These are phyloP conservation scores for Symbiodinium pilosum DNA, from an alignment of 73 alveolate genomes.

Conservation along the genomic window DNA sequence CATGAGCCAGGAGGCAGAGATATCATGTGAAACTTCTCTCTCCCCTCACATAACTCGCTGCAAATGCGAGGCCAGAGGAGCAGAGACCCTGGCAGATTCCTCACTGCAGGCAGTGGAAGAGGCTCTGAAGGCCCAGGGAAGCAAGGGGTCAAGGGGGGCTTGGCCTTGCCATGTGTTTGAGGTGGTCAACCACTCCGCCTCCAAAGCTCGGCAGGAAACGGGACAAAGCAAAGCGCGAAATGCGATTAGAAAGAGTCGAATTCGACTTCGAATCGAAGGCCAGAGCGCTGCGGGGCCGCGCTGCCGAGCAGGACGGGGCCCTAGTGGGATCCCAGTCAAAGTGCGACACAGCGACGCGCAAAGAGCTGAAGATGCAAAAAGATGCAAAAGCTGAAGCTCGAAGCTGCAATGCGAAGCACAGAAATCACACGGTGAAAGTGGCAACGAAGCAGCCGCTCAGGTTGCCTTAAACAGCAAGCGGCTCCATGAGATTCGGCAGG, in stretches of 20 bases:
- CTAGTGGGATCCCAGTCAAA: too few relatives aligned
- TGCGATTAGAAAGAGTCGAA: background rate
- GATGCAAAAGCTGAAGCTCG: background rate
- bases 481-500: background rate
- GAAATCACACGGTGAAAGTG: background rate
- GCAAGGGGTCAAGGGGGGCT: too few relatives aligned
- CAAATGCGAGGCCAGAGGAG: background rate
- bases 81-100: background rate
- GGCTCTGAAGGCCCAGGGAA: background rate
- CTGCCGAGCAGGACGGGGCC: background rate
- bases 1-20: background rate
- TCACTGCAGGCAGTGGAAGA: background rate
- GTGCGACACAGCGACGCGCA: too few relatives aligned
- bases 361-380: too few relatives aligned
- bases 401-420: background rate
- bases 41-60: background rate
- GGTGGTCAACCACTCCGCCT: background rate
- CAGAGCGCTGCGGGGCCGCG: background rate
- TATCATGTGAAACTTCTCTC: background rate
- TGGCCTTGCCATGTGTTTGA: too few relatives aligned
- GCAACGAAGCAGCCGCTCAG: background rate
- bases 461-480: background rate
- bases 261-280: background rate
- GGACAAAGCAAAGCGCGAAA: too few relatives aligned
- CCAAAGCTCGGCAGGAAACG: background rate